Evolutionary conservation across 768 basidiomycete species (phyloP).

Genomic region (Pleurotus sapidus): DNA sequence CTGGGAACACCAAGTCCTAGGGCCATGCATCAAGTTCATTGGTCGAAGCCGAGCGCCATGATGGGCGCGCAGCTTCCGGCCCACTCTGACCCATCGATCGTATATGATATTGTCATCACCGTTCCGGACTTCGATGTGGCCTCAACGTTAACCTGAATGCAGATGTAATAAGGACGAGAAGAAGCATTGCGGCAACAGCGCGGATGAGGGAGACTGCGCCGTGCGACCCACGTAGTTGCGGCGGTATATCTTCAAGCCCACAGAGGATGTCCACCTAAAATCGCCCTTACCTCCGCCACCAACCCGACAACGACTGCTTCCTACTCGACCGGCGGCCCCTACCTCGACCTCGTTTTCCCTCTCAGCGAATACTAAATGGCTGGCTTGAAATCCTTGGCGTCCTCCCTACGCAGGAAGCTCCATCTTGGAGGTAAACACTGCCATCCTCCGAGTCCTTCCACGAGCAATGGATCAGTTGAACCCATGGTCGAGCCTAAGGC

Average conservation of each 20-base stretch:
- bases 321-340: background rate
- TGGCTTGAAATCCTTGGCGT: background rate
- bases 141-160: too few species aligned
- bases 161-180: too few species aligned
- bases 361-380: background rate
- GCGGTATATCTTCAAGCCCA: background rate
- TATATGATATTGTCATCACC: too few species aligned
- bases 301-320: background rate
- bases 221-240: background rate
- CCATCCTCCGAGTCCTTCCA: background rate
- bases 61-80: too few species aligned
- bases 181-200: background rate
- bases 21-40: too few species aligned
- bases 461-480: background rate
- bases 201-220: background rate
- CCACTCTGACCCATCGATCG: too few species aligned
- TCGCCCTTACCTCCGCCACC: background rate
- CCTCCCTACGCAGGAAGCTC: slow-evolving; percentile 1
- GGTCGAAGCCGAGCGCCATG: too few species aligned
- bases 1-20: too few species aligned
- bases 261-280: background rate
- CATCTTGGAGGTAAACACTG: background rate
- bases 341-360: background rate
- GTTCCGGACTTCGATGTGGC: too few species aligned
- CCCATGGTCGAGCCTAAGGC: background rate